Base-by-base conservation (phyloP, 2,329 filamentous ascomycete species). In the Pseudogymnoascus sp. region DNA sequence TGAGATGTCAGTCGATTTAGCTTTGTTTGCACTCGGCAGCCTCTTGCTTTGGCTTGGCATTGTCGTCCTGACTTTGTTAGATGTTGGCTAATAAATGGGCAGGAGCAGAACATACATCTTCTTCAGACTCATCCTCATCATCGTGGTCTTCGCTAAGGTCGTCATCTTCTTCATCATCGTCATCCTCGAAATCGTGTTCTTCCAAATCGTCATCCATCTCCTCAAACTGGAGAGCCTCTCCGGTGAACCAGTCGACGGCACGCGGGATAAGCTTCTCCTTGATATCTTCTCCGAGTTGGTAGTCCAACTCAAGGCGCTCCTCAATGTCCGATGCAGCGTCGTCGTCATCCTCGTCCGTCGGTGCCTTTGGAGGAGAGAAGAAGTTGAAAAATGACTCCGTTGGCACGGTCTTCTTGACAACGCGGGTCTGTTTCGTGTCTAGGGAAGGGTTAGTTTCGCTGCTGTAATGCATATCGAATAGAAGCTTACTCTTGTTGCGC, bases 231-330 rank as follows among this genome's bases (percentile, higher is more conserved):
- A 99, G 87, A 70, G 95, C 95, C 80, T 99, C 95, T 64, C 95
- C 95, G 62, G 95, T 99, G 78, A 99, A 99, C 95, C 95, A 99
- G 79, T 99, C 95, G 72, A 99, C 95, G 64, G 96, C 95, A 70
- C 93, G 92, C 68, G 95, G 95, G 71, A 99, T 99, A 69, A 99
- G 85, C 82, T 99, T 99, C 85, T 99, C 95, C 82, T 99, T 99
- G 80, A 99, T 97, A 75, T 99, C 95, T 82, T 99, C 95, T 69
- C 95, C 95, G 50, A 99, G 87, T 80, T 97, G 93, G 78, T 97
- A 99, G 79, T 99, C 95, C 62, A 99, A 87, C 81, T 99, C 95
- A 64, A 99, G 86, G 68, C 95, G 93, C 79, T 96, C 93, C 82
- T 99, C 95, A 62, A 99, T 96, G 75, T 99, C 95, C 61, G 88